These are phyloP conservation scores for Fusarium tanahbumbuense DNA, from an alignment of 2,329 filamentous ascomycete species.

Conservation along the genomic window DNA sequence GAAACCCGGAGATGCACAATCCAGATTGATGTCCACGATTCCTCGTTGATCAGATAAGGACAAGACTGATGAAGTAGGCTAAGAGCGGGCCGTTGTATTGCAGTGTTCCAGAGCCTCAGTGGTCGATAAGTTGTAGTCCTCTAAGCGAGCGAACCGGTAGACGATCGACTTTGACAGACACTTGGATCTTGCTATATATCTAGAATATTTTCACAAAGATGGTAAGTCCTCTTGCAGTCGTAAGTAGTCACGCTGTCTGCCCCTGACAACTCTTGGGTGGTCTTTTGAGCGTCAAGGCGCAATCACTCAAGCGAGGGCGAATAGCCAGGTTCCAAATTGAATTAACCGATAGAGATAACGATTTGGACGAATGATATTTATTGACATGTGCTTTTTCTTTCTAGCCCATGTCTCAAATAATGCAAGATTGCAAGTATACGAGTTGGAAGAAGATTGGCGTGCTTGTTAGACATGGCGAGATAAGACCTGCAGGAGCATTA, in stretches of 20 bases:
- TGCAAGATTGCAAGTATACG: slow-evolving; percentile 15
- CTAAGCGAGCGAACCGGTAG: not conserved
- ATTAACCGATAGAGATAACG: slow-evolving; percentile 27
- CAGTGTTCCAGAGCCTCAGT: slow-evolving; percentile 25
- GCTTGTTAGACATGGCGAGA: slow-evolving; percentile 35
- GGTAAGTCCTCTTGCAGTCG: not conserved
- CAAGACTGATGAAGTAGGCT: slow-evolving; percentile 27
- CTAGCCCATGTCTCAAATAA: slow-evolving; percentile 24
- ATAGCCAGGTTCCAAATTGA: slow-evolving; percentile 4
- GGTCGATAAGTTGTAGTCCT: slow-evolving; percentile 19
- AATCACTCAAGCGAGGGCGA: slow-evolving; percentile 22
- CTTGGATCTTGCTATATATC: not conserved
- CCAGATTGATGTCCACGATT: slow-evolving; percentile 14
- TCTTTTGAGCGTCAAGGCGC: not conserved
- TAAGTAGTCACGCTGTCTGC: not conserved
- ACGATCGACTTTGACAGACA: not conserved
- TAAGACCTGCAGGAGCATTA: slow-evolving; percentile 35
- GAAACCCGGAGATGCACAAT: slow-evolving; percentile 44
- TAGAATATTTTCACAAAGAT: not conserved
- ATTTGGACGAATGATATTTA: slow-evolving; percentile 10
- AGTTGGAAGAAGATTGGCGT: slow-evolving; percentile 4
- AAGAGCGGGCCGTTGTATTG: slow-evolving; percentile 31
- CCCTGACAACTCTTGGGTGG: slow-evolving; percentile 3
- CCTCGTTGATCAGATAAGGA: slow-evolving; percentile 43
- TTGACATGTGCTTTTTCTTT: slow-evolving; percentile 20